Evolutionary conservation across 352 stramenopile genomes (phyloP).

Genomic region (Globisporangium paroecandrum): DNA sequence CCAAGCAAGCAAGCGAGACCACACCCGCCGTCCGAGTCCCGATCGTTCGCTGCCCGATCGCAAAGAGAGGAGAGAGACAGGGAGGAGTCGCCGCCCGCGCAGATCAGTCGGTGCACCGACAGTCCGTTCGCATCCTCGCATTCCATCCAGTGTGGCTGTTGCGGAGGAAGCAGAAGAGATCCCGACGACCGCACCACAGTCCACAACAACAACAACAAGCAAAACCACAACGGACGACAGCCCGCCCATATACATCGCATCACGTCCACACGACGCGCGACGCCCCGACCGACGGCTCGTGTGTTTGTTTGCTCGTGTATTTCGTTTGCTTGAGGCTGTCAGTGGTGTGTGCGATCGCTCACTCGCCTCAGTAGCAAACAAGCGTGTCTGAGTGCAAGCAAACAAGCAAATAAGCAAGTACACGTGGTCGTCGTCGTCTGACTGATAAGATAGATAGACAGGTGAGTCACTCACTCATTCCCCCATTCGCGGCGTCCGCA

Average conservation of each 20-base stretch:
- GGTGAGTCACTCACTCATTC: constrained; percentile 15
- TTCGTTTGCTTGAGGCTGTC: background rate
- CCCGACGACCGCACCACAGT: constrained; percentile 6
- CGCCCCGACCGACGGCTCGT: background rate
- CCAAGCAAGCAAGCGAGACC: background rate
- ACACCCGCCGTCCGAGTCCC: background rate
- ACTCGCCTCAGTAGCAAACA: background rate
- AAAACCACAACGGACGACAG: constrained; percentile 8
- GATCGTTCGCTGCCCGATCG: background rate
- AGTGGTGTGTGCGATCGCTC: background rate
- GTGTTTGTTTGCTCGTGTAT: background rate
- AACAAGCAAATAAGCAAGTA: background rate
- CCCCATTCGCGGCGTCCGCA: constrained; percentile 18
- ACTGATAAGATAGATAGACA: background rate
- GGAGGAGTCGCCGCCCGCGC: background rate
- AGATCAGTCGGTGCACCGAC: constrained; percentile 8
- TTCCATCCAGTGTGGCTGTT: background rate
- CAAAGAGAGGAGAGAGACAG: constrained; percentile 5
- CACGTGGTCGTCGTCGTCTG: background rate
- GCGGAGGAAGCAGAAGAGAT: constrained; percentile 4
- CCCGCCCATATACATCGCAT: background rate
- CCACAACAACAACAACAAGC: background rate
- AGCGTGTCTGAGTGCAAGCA: background rate
- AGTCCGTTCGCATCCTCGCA: background rate
- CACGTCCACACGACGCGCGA: background rate